Percentiles rank a stretch among this genome's conserved stretches.
These are phyloP conservation scores for Arxiozyma heterogenica DNA, from an alignment of 1,139 yeast species.

Conservation along the genomic window DNA sequence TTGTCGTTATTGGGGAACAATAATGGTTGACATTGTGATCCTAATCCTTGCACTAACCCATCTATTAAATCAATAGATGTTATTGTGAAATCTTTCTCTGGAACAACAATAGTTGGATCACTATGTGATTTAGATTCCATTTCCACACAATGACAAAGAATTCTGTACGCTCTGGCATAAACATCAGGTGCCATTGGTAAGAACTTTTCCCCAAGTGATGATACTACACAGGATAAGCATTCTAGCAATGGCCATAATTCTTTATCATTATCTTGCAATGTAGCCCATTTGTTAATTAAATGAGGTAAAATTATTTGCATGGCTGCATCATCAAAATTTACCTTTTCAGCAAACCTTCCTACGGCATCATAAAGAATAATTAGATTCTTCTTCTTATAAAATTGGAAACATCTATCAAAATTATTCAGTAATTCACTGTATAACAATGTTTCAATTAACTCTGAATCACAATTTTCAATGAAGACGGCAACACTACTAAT, in stretches of 20 bases:
- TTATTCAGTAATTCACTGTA: constrained; percentile 60
- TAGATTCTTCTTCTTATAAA: constrained; percentile 75
- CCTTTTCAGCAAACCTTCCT: constrained; percentile 79
- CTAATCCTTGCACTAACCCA: constrained; percentile 86
- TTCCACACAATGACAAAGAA: constrained; percentile 59
- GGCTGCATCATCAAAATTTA: constrained; percentile 47
- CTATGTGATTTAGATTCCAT: constrained; percentile 55
- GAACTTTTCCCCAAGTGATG: constrained; percentile 72
- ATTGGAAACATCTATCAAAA: constrained; percentile 62
- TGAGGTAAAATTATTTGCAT: constrained; percentile 68
- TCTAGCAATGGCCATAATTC: constrained; percentile 88
- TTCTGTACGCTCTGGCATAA: constrained; percentile 68
- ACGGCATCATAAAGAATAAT: constrained; percentile 80
- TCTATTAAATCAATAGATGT: constrained; percentile 84
- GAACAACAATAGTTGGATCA: constrained; percentile 63
- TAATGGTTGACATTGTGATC: constrained; percentile 51
- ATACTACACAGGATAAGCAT: constrained; percentile 86
- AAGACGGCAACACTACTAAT: constrained; percentile 79
- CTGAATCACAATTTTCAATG: constrained; percentile 65
- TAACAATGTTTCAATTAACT: constrained; percentile 43
- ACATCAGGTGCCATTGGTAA: constrained; percentile 87
- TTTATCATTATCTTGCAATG: constrained; percentile 62
- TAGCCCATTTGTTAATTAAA: constrained; percentile 69
- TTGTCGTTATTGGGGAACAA: constrained; percentile 35
- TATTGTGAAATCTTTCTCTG: constrained; percentile 85